Base-by-base conservation (phyloP, 805 yeast species). In the Ogataea ganodermae region DNA sequence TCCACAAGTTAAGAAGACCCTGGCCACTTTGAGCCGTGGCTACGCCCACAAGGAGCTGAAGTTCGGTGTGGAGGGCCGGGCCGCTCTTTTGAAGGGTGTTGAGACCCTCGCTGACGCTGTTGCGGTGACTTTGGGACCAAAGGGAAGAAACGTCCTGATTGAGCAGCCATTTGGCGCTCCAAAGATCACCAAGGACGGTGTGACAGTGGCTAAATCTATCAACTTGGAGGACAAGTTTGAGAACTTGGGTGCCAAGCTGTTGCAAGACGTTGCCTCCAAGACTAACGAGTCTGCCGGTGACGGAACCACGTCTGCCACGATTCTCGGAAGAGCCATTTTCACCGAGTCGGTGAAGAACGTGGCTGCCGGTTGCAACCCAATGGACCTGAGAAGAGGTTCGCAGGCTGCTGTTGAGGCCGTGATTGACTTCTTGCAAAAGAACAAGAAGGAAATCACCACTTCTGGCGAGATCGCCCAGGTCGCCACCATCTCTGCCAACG, bases 111-210 rank as follows among this genome's bases (percentile, higher is more conserved):
- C 97, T 42, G 91, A 89, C 65, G 98, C 99, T 18, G 99, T 92
- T 42, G 84, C 96, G 30, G 96, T 95, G 44, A 94, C 99, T 31
- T 76, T 92, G 52, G 99, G 99, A 44, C 99, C 99, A 62, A 91
- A 91, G 71, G 99, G 99, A 65, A 85, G 99, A 72, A 92, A 90
- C 63, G 99, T 90, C 31, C 79, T 92, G 60, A 91, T 94, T 66
- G 98, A 92, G 75, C 99, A 94, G 75, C 86, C 89, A 54, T 94
- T 89, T 59, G 97, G 97, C 57, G 81, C 96, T 44, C 99, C 99
- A 61, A 92, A 92, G 77, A 92, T 92, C 78, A 92, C 99, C 72
- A 92, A 92, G 76, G 99, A 92, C 69, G 99, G 99, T 80, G 97
- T 90, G 44, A 89, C 98, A 39, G 97, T 92, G 50, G 99, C 99